Base-by-base conservation (phyloP, 2,329 filamentous ascomycete species). In the Penicillium sp. region DNA sequence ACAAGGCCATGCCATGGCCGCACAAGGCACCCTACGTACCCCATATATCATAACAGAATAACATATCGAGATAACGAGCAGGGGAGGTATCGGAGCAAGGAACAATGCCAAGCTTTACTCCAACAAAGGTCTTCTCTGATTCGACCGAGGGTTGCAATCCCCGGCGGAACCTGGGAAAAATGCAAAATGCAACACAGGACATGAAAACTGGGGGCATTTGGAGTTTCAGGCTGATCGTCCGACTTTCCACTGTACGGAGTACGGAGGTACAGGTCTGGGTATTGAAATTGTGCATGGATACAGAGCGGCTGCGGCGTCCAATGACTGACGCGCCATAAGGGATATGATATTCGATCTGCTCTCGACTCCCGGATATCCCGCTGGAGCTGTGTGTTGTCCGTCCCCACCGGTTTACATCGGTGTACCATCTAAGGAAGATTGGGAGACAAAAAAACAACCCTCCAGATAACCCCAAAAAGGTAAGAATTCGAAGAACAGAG, bases 301-400 rank as follows among this genome's bases (percentile, higher is more conserved):
- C 46, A 31, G 18, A 55, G 61, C 61, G 61, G 61, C 55, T 63
- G 60, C 60, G 58, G 61, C 60, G 55, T 61, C 61, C 61, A 64
- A 63, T 64, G 59, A 56, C 50, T 49, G 47, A 27, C 43, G 38
- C 53, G 58, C 53, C 50, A 53, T 54, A 59, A 55, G 44, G 31
- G n/a, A 58, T 54, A 61, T 61, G 58, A 61, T 64, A 63, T 61
- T 46, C 48, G 39, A 36, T 3, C 24, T 27, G 24, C 24, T 27
- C 32, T 45, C 44, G 51, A 48, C 51, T 52, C 50, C n/a, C 59
- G 54, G 59, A 62, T 53, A 50, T 55, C 48, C 59, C 61, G 57
- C 53, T n/a, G 14, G 14, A 55, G 24, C 42, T 45, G 32, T 48
- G 54, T 49, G 45, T 45, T 50, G 46, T 50, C 21, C 29, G 5